A percentile compares a stretch with the other conserved stretches of the same genome.
phyloP scores from a whole-genome alignment of 805 yeast species.

The Saccharomycopsis sp. region DNA sequence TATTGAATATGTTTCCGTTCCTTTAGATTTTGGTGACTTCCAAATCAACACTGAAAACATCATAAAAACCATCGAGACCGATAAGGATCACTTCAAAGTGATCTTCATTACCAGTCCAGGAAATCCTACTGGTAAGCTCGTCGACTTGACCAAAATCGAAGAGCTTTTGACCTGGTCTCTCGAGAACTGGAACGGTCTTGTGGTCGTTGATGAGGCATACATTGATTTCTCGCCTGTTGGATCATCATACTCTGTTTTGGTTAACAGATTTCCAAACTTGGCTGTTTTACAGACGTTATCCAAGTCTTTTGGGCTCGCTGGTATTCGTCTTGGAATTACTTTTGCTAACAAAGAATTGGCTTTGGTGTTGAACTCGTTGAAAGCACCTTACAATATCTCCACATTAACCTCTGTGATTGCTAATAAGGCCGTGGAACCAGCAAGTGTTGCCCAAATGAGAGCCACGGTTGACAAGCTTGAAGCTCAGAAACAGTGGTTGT shows the following conservation, averaged over 20 bases:
- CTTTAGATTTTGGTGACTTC: slow-evolving; percentile 61
- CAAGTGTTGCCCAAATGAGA: slow-evolving; percentile 56
- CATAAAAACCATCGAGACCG: slow-evolving; percentile 43
- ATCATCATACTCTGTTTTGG: slow-evolving; percentile 69
- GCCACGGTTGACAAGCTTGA: slow-evolving; percentile 42
- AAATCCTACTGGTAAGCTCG: slow-evolving; percentile 79
- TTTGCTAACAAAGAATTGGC: slow-evolving; percentile 59
- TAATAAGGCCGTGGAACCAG: slow-evolving; percentile 55
- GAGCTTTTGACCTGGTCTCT: slow-evolving; percentile 35
- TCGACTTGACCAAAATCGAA: slow-evolving; percentile 44
- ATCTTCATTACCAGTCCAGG: slow-evolving; percentile 92
- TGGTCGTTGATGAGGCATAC: slow-evolving; percentile 92
- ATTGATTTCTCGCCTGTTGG: slow-evolving; percentile 73
- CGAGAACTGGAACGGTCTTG: slow-evolving; percentile 61
- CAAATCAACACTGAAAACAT: slow-evolving; percentile 55
- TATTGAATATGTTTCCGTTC: slow-evolving; percentile 67
- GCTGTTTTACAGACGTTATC: slow-evolving; percentile 89
- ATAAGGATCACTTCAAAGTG: slow-evolving; percentile 55
- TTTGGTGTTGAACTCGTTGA: slow-evolving; percentile 72
- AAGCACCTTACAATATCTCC: slow-evolving; percentile 93
- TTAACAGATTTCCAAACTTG: slow-evolving; percentile 72
- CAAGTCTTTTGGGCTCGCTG: slow-evolving; percentile 94
- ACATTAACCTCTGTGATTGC: slow-evolving; percentile 74
- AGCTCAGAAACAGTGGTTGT: slow-evolving; percentile 48
- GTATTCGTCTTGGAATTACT: slow-evolving; percentile 83